Evolutionary conservation across 2,329 filamentous ascomycete species (phyloP), one percentile per base, ranked within the genome.

Genomic region (Phoma sp.): DNA sequence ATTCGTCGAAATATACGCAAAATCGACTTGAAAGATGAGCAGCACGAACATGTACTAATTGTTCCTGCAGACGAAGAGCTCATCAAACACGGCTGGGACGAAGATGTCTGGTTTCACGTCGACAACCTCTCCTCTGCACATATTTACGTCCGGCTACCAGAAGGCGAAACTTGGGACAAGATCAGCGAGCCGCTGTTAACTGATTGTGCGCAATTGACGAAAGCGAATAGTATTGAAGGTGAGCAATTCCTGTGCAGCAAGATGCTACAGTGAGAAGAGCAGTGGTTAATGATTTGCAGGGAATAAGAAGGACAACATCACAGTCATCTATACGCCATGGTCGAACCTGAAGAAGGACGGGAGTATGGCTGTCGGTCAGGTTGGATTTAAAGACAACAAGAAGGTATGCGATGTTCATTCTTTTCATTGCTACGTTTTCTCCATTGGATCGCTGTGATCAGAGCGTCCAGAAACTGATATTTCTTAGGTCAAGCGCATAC

Each of bases 241-340:
- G 40, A 39, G 43, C 7, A 29, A 1, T 3, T 9, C 33, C 6
- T n/a, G 2, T 21, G 14, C n/a, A 7, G 5, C 5, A 12, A n/a
- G 15, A 4, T 1, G 10, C 11, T 14, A 15, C 2, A 9, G 1
- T 15, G 4, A 2, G 4, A 21, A n/a, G 28, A 33, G 26, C 1
- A 5, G 3, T 11, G 7, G 4, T n/a, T 50, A 4, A 57, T 10
- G 2, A 7, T 6, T 15, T 14, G 5, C 54, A 93, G 90, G 95
- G 60, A 99, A 99, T 81, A 99, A 99, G 78, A 98, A 97, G 76
- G 93, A 98, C 76, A 98, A 98, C 77, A 82, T 99, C 68, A 96
- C 92, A 14, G 77, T 99, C 70, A 96, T 99, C 70, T 99, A 99
- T 79, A 99, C 95, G 4, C 95, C 95, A 6, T 98, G 95, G 92